Base-by-base conservation (phyloP, 257 asterid species). In the Galeopsis tetrahit region DNA sequence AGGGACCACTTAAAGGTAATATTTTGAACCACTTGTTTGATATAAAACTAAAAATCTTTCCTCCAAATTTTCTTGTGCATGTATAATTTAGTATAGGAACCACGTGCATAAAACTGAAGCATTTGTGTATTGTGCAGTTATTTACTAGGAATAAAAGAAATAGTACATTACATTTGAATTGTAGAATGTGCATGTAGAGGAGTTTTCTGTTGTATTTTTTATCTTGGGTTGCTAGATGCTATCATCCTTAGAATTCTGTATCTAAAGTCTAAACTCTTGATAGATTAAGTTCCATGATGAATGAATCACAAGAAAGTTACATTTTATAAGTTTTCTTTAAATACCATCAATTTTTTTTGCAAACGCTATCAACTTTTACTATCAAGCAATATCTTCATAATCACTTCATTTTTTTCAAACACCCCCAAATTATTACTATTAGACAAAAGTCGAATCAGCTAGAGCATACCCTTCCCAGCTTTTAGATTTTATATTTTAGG, bases 1-100 rank as follows among this genome's bases (percentile, higher is more conserved):
- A 84, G 96, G 81, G 98, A 93, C 74, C 96, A 84, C 78, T 80
- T 93, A 69, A 93, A 93, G 96, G 98, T 93, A 86, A 48, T 28
- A 58, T 35, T 65, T 38, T 28, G 14, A 58, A 51, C n/a, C 61
- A 10, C 76, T 10, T 34, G 53, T 10, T 48, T 21, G 53, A 38
- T 79, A 61, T 44, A 28, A 15, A 60, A 36, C 14, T 9, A 42
- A 28, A 57, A 10, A 38, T 53, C 7, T 32, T n/a, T 38, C 74
- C 53, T 48, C 56, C 15, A 17, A 58, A 2, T 33, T 55, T 55
- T 67, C 46, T 39, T 46, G 2, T 35, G 65, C 28, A 7, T 32
- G 51, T 40, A 32, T 55, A 42, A 7, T 53, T 7, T 32, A 21
- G 40, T 63, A 52, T 15, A 40, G 69, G 32, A 64, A 73, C 52